A percentile compares a stretch with the other conserved stretches of the same genome.
These are phyloP conservation scores for Suhomyces guaymorum DNA, from an alignment of 1,139 yeast species.

Conservation along the genomic window DNA sequence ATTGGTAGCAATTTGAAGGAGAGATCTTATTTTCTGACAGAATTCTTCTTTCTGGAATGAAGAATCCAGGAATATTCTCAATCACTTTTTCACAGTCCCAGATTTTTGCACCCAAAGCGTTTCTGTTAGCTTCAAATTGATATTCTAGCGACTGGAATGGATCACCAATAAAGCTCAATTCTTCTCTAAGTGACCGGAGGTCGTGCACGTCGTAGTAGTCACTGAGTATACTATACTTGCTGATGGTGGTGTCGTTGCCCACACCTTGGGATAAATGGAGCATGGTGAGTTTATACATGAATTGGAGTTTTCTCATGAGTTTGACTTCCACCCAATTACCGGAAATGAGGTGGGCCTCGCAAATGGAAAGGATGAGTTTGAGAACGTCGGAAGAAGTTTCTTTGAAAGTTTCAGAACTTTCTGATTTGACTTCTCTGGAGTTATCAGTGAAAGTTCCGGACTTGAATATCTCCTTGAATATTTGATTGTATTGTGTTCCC, in stretches of 20 bases:
- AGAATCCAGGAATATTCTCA: constrained; percentile 25
- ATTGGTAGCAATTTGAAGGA: constrained; percentile 17
- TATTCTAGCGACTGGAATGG: constrained; percentile 12
- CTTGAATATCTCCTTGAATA: constrained; percentile 20
- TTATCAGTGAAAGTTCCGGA: too few relatives aligned
- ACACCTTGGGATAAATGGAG: constrained; percentile 18
- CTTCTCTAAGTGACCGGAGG: constrained; percentile 8
- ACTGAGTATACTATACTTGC: constrained; percentile 27
- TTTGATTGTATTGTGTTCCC: constrained; percentile 22
- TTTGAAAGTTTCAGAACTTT: too few relatives aligned
- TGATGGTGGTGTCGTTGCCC: constrained; percentile 17
- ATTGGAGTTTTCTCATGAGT: constrained; percentile 23
- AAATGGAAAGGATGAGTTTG: constrained; percentile 21
- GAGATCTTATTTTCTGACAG: constrained; percentile 23
- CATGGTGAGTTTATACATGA: constrained; percentile 28
- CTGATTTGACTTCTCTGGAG: too few relatives aligned
- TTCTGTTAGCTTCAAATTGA: constrained; percentile 9
- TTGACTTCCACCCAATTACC: constrained; percentile 36
- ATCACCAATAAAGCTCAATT: constrained; percentile 14
- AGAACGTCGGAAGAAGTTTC: constrained; percentile 16
- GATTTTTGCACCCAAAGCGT: constrained; percentile 6
- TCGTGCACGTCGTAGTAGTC: constrained; percentile 29
- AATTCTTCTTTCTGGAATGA: constrained; percentile 28
- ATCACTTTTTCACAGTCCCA: constrained; percentile 14
- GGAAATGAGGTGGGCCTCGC: constrained; percentile 33